Evolutionary conservation across 2,329 filamentous ascomycete species (phyloP).

Genomic region (Akanthomyces lecanii): DNA sequence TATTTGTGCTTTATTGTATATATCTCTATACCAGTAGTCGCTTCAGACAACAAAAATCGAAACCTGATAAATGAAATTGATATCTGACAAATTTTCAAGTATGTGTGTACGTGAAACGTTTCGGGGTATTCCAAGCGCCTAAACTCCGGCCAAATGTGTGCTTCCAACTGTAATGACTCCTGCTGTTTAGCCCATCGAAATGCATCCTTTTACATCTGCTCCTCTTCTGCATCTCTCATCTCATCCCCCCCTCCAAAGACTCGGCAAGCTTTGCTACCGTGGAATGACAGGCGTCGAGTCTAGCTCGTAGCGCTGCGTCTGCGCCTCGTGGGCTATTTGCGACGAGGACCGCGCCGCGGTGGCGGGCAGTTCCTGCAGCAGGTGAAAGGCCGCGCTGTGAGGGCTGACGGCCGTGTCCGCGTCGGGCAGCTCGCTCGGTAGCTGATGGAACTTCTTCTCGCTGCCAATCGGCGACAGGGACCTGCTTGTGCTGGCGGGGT

Average conservation of each 20-base stretch:
- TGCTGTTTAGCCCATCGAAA: no score
- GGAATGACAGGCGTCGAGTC: conserved; percentile 10
- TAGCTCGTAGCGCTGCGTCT: conserved; percentile 17
- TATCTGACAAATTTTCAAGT: not conserved
- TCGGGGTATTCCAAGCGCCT: not conserved
- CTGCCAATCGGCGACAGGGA: not conserved
- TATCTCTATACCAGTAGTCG: not conserved
- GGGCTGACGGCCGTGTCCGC: not conserved
- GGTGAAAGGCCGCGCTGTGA: not conserved
- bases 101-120: not conserved
- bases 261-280: not conserved
- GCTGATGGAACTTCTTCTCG: not conserved
- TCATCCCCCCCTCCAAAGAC: no score
- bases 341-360: conserved; percentile 10
- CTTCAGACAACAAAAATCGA: not conserved
- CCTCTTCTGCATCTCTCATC: not conserved
- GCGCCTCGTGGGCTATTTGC: not conserved
- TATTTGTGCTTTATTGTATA: not conserved
- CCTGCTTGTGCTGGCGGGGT: not conserved
- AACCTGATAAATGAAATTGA: conserved; percentile 16
- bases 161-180: not conserved
- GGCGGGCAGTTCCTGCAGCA: conserved; percentile 16
- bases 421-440: not conserved
- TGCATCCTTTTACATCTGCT: no score
- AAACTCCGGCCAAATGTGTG: not conserved